These are phyloP conservation scores for Ustilago lituana DNA, from an alignment of 1,284 basidiomycete species.

Conservation along the genomic window DNA sequence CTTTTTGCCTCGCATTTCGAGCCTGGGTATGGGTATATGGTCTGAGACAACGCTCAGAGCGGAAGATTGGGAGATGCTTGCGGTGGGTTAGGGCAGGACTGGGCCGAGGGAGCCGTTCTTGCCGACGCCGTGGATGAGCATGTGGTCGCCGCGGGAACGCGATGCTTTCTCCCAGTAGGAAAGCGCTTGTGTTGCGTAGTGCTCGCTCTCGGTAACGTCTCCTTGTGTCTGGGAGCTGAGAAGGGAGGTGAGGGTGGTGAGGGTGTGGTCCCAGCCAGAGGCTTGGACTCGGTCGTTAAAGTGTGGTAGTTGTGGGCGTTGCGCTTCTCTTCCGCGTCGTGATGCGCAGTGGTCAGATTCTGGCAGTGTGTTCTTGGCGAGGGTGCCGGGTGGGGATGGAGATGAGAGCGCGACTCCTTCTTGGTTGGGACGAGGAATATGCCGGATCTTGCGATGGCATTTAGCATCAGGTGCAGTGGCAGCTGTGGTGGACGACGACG, in stretches of 20 bases:
- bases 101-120: conserved; percentile 37
- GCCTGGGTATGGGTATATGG: conserved; percentile 2
- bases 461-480: background rate
- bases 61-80: background rate
- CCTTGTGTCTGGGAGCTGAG: no score
- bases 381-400: no score
- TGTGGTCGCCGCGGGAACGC: conserved; percentile 33
- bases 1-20: background rate
- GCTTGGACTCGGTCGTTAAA: conserved; percentile 38
- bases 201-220: no score
- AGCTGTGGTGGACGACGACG: background rate
- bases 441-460: no score
- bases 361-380: no score
- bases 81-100: conserved; percentile 5
- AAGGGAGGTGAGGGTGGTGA: background rate
- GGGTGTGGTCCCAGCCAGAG: conserved; percentile 29
- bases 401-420: no score
- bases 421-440: no score
- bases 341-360: no score
- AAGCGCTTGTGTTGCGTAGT: conserved; percentile 5
- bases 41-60: background rate
- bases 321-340: background rate
- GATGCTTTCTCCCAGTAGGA: conserved; percentile 31
- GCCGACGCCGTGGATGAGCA: conserved; percentile 36
- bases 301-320: conserved; percentile 15